Conservation (phyloP, 2,329 filamentous ascomycete species). For the Calcarisporium arbuscula region DNA sequence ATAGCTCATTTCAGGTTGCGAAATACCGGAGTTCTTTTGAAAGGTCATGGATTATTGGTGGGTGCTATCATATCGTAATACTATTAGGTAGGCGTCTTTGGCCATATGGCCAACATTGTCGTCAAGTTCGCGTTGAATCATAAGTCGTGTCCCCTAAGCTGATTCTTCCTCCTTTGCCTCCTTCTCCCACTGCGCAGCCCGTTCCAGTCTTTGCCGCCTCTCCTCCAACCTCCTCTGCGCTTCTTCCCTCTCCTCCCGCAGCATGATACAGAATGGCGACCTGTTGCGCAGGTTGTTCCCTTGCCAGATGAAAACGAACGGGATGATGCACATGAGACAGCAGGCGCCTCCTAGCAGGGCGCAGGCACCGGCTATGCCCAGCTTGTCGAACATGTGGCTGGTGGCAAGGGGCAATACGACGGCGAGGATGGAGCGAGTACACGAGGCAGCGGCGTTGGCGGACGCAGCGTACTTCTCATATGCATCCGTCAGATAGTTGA, state of each 20-base stretch:
- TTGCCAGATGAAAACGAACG: slow-evolving; percentile 8
- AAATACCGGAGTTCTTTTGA: too few species aligned
- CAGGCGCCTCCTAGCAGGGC: slow-evolving; percentile 7
- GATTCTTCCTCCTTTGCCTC: too few species aligned
- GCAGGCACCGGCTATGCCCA: slow-evolving; percentile 8
- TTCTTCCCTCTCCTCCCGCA: neutral
- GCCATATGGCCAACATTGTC: too few species aligned
- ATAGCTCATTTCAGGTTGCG: too few species aligned
- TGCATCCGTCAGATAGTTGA: slow-evolving; percentile 10
- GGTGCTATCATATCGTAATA: too few species aligned
- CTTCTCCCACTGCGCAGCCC: too few species aligned
- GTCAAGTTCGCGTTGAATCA: too few species aligned
- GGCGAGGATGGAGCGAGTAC: slow-evolving; percentile 12
- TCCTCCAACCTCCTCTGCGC: too few species aligned
- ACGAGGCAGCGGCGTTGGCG: slow-evolving; percentile 15
- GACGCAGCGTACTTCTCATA: slow-evolving; percentile 11
- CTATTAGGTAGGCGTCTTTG: too few species aligned
- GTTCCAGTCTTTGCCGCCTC: too few species aligned
- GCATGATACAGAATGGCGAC: neutral
- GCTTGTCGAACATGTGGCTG: slow-evolving; percentile 6
- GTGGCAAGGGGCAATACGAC: slow-evolving; percentile 9
- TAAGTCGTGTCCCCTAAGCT: too few species aligned
- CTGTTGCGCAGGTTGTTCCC: neutral
- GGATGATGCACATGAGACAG: slow-evolving; percentile 4
- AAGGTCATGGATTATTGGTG: too few species aligned